A percentile compares a stretch with the other conserved stretches of the same genome.
These are phyloP conservation scores for Exophiala sideris DNA, from an alignment of 2,329 filamentous ascomycete genomes.

Conservation along the genomic window DNA sequence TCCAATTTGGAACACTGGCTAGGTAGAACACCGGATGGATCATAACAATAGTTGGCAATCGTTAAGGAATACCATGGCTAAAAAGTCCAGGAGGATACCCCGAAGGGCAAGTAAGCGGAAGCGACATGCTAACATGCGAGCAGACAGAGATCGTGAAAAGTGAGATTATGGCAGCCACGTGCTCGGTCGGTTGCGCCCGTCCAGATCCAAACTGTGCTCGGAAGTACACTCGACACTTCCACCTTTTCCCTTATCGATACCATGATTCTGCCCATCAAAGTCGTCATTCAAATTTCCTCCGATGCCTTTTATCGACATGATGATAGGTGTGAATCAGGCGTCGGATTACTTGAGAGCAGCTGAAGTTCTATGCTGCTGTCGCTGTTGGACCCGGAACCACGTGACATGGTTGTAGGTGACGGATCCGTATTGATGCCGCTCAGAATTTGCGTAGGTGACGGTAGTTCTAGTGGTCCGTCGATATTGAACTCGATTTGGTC, in stretches of 20 bases:
- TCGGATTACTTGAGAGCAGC: not conserved
- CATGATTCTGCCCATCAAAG: not conserved
- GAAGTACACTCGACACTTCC: too few relatives aligned
- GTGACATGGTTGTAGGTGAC: not conserved
- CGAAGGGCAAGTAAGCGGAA: too few relatives aligned
- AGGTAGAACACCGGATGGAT: too few relatives aligned
- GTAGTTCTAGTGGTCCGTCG: constrained; percentile 22
- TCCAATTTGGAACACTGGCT: too few relatives aligned
- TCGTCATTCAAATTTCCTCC: not conserved
- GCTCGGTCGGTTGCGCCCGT: too few relatives aligned
- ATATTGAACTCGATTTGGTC: constrained; percentile 25
- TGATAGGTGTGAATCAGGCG: not conserved
- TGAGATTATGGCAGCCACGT: too few relatives aligned
- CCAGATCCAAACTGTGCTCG: too few relatives aligned
- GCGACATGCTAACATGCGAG: too few relatives aligned
- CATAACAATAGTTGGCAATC: too few relatives aligned
- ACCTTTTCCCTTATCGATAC: not conserved
- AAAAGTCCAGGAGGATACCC: too few relatives aligned
- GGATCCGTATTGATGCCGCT: not conserved
- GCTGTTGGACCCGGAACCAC: constrained; percentile 7
- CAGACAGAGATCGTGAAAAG: too few relatives aligned
- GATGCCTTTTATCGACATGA: not conserved
- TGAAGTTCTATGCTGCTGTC: not conserved
- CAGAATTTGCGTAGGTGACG: constrained; percentile 25
- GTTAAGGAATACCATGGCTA: too few relatives aligned